Base-by-base conservation (phyloP, 257 asterid genomes). In the Catharanthus roseus region DNA sequence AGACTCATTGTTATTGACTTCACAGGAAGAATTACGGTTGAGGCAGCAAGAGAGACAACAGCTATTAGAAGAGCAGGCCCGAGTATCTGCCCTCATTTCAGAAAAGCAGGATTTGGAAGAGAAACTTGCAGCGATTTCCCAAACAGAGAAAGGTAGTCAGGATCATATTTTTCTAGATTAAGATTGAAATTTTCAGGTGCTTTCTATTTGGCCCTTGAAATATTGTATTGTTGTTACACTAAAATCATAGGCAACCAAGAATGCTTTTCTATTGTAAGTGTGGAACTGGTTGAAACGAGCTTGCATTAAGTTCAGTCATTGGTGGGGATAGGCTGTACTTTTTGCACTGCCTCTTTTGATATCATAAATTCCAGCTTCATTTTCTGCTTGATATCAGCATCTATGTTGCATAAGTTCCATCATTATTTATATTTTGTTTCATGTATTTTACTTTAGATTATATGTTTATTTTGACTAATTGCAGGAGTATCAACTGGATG, bases 101-200 rank as follows among this genome's bases (percentile, higher is more conserved):
- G 86, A 89, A 81, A 91, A 88, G 81, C 95, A 82, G 82, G 96
- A 85, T 78, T 77, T 95, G 82, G 96, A 91, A 83, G 92, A 89
- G 76, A 88, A 91, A 86, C 86, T 95, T 78, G 87, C 87, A 34
- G 71, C 89, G 65, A 50, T 83, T 74, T 81, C 93, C 67, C 77
- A 81, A 72, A 83, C 68, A 75, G 78, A 77, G 74, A 82, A 88
- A 86, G 97, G 98, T 93, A 65, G 15, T 12, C 19, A 51, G 5
- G 13, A 23, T 53, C 41, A 42, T 23, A 16, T 41, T 39, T 65
- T 65, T 41, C 16, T 65, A 28, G 13, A 49, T 47, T 41, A 64
- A 11, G 18, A 65, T 65, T 41, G 19, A 19, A 66, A 58, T 29
- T 10, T 65, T 41, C 39, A 66, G 54, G 49, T 6, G 39, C 60